Evolutionary conservation across 345 rosid species (phyloP), one percentile per base, ranked within the genome.

Genomic region (Acer yangbiense): DNA sequence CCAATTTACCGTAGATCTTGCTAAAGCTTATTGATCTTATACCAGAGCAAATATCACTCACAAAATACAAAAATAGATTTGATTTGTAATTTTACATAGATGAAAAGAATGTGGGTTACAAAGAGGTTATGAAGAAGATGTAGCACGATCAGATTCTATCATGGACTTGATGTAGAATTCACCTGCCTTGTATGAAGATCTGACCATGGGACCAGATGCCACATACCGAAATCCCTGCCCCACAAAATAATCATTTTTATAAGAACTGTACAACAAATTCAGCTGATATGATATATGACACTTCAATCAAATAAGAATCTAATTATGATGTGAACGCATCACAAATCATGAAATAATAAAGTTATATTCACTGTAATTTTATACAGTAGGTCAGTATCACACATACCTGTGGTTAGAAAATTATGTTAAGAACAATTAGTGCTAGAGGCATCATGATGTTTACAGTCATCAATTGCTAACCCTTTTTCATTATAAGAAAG

Each of bases 191-290:
- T 94, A 97, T 11, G 99, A 97, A 68, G 99, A 97, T 84, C 98
- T 89, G 73, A 97, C 99, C 99, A 94, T 94, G 46, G 98, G 98
- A 69, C 99, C 98, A 62, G 98, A 97, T 76, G 98, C 99, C 64
- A 97, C 98, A 25, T 92, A 96, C 35, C 99, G 94, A 75, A 94
- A 97, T 79, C 99, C 98, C 98, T 94, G 90, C 71, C 58, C 41
- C 77, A 83, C 62, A 78, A 82, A 77, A 68, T 29, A 14, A 39
- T 32, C 35, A 69, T 41, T 23, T 60, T 17, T 32, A 46, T 74
- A 16, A 60, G 41, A 71, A 71, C 39, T n/a, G 55, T 72, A 41
- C 32, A 63, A 32, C 17, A 10, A 60, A 43, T 46, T 2, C 61
- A 43, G 54, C 55, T 9, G 20, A 4, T 57, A 32, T 14, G 10